Base-by-base conservation (phyloP, 495 filamentous ascomycete genomes). In the Penicillium bovifimosum region DNA sequence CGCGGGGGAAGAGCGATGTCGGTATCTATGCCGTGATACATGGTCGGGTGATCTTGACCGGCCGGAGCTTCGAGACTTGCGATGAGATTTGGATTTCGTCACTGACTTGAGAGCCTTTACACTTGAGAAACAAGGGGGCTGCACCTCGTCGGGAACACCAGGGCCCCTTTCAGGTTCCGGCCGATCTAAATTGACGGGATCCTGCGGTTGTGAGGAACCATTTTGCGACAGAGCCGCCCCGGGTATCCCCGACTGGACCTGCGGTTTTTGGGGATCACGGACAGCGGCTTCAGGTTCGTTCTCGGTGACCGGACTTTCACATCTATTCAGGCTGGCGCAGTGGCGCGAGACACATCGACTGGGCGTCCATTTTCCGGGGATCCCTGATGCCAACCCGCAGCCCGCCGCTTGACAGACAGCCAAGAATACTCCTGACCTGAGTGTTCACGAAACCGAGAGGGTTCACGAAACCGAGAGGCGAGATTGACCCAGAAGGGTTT, bases 401-500 rank as follows among this genome's bases (percentile, higher is more conserved):
- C 41, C 27, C 41, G 26, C 6, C 48, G 36, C 9, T 42, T 50
- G 14, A 34, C 48, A 40, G 48, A 50, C 20, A 41, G 17, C 48
- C 48, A 50, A 2, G 48, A 50, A 17, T 50, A 50, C 11, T 33
- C 29, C 1, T 38, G 48, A 10, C 39, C 29, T 4, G 38, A 34
- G 14, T 32, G 17, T 3, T 42, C 27, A 6, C 7, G 29, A 50
- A 50, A 50, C 16, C 18, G 38, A 6, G n/a, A n/a, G n/a, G n/a
- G n/a, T n/a, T n/a, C n/a, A n/a, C n/a, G n/a, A n/a, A n/a, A n/a
- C n/a, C n/a, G n/a, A n/a, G 29, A n/a, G 16, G 38, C 48, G 8
- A 50, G 29, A 42, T 50, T 20, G 3, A 33, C 13, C 48, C 48
- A 50, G 7, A 50, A 50, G 0, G 7, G n/a, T 27, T 50, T 50